Evolutionary conservation across 352 stramenopile genomes (phyloP).

Genomic region (Phytophthora foliorum): DNA sequence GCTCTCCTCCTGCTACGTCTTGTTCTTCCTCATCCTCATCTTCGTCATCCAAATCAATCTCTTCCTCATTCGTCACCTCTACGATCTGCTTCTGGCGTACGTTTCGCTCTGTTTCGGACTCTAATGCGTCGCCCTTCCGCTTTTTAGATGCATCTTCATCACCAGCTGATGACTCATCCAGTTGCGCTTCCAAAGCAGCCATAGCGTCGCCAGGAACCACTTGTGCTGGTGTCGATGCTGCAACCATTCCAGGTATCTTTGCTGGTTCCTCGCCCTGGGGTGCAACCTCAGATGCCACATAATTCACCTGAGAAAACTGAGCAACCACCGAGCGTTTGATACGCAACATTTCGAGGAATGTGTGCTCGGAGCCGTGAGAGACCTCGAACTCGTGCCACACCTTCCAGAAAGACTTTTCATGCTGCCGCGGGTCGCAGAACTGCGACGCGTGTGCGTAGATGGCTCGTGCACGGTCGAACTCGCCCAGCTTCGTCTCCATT

Average conservation of each 20-base stretch:
- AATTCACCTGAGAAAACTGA: constrained; percentile 97
- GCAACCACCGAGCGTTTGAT: constrained; percentile 98
- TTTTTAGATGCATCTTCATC: constrained; percentile 57
- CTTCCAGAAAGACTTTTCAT: constrained; percentile 96
- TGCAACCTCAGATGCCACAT: constrained; percentile 94
- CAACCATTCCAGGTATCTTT: constrained; percentile 65
- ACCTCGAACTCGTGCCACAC: constrained; percentile 97
- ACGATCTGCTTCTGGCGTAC: constrained; percentile 86
- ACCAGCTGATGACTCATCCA: constrained; percentile 53
- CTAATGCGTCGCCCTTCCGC: constrained; percentile 61
- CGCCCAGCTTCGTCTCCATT: constrained; percentile 97
- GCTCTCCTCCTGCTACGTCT: constrained; percentile 20
- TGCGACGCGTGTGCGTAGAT: constrained; percentile 97
- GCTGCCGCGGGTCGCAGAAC: constrained; percentile 96
- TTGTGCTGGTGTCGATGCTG: constrained; percentile 47
- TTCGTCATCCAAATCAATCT: constrained; percentile 95
- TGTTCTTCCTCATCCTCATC: constrained; percentile 62
- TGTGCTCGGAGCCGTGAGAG: constrained; percentile 97
- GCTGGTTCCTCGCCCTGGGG: constrained; percentile 40
- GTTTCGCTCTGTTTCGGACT: constrained; percentile 74
- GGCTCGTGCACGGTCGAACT: constrained; percentile 97
- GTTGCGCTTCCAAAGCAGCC: constrained; percentile 83
- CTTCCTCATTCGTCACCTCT: constrained; percentile 86
- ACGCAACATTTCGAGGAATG: constrained; percentile 99
- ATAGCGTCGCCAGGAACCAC: constrained; percentile 82